Evolutionary conservation across 2,329 filamentous ascomycete species (phyloP).

Genomic region (Sporothrix humicola): DNA sequence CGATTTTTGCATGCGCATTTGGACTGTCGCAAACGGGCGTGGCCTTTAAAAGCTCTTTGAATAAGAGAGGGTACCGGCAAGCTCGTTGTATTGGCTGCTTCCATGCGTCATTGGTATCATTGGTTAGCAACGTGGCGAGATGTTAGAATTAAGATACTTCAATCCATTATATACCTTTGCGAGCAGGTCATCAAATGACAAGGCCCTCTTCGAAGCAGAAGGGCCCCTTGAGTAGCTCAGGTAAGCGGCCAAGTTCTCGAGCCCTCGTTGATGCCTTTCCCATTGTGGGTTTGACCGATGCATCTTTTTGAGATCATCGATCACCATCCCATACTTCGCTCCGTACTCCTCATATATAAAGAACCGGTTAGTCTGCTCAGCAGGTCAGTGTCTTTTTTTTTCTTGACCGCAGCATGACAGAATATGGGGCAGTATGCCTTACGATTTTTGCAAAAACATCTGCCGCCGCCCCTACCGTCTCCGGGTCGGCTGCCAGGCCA

Average conservation of each 20-base stretch:
- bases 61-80: slow-evolving; percentile 87
- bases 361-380: slow-evolving; percentile 74
- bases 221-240: slow-evolving; percentile 72
- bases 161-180: slow-evolving; percentile 70
- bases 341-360: slow-evolving; percentile 91
- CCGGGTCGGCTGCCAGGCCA: slow-evolving; percentile 46
- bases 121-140: background rate
- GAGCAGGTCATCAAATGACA: slow-evolving; percentile 83
- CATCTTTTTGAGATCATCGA: slow-evolving; percentile 73
- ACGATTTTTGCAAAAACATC: slow-evolving; percentile 30
- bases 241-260: slow-evolving; percentile 80
- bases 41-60: slow-evolving; percentile 79
- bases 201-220: slow-evolving; percentile 70
- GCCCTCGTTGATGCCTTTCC: slow-evolving; percentile 80
- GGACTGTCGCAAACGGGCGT: slow-evolving; percentile 88
- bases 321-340: slow-evolving; percentile 85
- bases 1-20: slow-evolving; percentile 78
- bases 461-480: slow-evolving; percentile 31
- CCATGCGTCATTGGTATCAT: too few relatives aligned
- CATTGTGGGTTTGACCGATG: slow-evolving; percentile 73
- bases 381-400: slow-evolving; percentile 18
- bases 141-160: background rate
- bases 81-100: slow-evolving; percentile 85
- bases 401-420: background rate
- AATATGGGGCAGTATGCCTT: too few relatives aligned